Base-by-base conservation (phyloP, 768 basidiomycete species). In the Boletus bicolor region DNA sequence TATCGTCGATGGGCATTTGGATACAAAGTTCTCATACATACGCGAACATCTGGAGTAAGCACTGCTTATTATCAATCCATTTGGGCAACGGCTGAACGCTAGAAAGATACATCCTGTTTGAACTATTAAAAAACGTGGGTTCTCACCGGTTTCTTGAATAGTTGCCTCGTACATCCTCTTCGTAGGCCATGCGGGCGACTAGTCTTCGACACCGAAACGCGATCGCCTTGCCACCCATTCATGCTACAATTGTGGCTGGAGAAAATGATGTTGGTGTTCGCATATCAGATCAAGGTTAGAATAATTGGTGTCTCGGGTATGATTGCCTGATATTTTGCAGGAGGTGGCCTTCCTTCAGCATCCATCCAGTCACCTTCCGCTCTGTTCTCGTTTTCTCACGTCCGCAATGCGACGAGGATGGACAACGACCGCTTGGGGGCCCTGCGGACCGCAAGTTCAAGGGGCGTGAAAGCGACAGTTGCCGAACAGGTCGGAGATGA, bases 341-440 rank as follows among this genome's bases (percentile, higher is more conserved):
- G 91, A 37, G 89, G 91, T 4, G 91, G 92, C 1, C 77, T 94
- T 8, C 67, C 73, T 43, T 77, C 75, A 19, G 66, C 79, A 7
- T 72, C 80, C 53, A 79, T 90, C 48, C 77, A 76, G 55, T 78
- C 77, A 1, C 84, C 91, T 0, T 82, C 86, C 19, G 92, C 93
- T 66, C 76, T 94, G 6, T 93, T 92, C 71, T 94, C 92, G 4
- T 94, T 95, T 74, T 93, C 91, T 4, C 92, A 94, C 70, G 68
- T 87, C 28, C 82, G 91, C 10, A 91, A 92, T 64, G 83, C 87
- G 1, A 75, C 82, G 21, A 79, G 90, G 47, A 71, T 93, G 71
- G 80, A 88, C 49, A 72, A 80, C 62, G 79, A 83, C 17, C 82
- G 89, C 8, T 68, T 93, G 30, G 84, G 83, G 12, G 87, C 87